Conservation (phyloP, 2,329 filamentous ascomycete genomes). For the Chrysoporthe austroafricana region DNA sequence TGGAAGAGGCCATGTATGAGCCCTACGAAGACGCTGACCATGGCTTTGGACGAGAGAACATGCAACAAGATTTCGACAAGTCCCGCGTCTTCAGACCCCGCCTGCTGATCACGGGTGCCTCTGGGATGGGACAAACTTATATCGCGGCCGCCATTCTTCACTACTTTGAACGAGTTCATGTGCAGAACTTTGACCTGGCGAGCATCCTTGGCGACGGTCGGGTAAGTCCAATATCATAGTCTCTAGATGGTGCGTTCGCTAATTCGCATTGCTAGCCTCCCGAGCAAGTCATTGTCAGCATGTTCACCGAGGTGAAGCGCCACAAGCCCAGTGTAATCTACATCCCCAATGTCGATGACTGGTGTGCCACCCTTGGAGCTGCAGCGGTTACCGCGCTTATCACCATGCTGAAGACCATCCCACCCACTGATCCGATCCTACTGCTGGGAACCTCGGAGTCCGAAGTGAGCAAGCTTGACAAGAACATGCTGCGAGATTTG, state of each 20-base stretch:
- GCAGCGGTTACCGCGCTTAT: constrained; percentile 81
- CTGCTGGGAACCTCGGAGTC: constrained; percentile 84
- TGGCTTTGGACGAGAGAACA: constrained; percentile 82
- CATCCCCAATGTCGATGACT: constrained; percentile 86
- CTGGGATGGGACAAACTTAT: constrained; percentile 94
- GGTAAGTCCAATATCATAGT: constrained; percentile 47
- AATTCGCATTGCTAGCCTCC: constrained; percentile 55
- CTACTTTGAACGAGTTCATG: constrained; percentile 90
- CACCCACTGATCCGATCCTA: constrained; percentile 88
- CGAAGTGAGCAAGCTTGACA: constrained; percentile 63
- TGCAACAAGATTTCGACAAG: constrained; percentile 79
- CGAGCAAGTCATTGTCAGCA: constrained; percentile 86
- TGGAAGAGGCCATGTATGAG: constrained; percentile 93
- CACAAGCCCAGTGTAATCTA: constrained; percentile 97
- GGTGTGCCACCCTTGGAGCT: constrained; percentile 69
- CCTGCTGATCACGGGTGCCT: constrained; percentile 77
- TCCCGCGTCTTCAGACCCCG: constrained; percentile 87
- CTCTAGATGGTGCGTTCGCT: constrained; percentile 29
- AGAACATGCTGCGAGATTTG: constrained; percentile 70
- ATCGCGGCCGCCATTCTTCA: constrained; percentile 83
- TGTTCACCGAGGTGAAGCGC: constrained; percentile 90
- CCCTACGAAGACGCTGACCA: constrained; percentile 80
- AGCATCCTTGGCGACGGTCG: constrained; percentile 84
- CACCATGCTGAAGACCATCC: constrained; percentile 77
- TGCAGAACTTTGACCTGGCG: constrained; percentile 91